phyloP scores from a whole-genome alignment of 2,329 filamentous ascomycete genomes.

The Drechslerella stenobrocha region DNA sequence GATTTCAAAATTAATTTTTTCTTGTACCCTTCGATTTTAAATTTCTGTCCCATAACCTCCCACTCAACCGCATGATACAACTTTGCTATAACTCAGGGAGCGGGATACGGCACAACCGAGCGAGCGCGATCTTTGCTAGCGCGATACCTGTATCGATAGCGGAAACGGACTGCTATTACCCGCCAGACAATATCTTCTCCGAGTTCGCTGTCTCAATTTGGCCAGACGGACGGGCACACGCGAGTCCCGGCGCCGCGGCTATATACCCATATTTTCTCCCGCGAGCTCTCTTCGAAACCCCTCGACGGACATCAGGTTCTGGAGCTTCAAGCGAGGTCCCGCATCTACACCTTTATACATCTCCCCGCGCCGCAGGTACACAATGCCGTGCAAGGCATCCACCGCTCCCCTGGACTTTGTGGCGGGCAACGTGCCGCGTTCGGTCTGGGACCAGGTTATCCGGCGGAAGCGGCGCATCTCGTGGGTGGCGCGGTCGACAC shows the following conservation, averaged over 20 bases:
- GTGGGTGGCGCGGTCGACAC: conserved; percentile 4
- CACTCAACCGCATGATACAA: background rate
- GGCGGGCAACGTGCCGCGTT: conserved; percentile 11
- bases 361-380: background rate
- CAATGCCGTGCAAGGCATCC: conserved; percentile 32
- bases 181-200: conserved; percentile 1
- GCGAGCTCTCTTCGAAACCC: no score
- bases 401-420: conserved; percentile 19
- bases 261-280: background rate
- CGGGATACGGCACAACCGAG: conserved; percentile 6
- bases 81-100: conserved; percentile 5
- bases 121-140: background rate
- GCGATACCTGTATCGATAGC: conserved; percentile 3
- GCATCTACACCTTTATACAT: background rate
- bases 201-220: background rate
- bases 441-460: conserved; percentile 31
- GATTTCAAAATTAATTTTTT: no score
- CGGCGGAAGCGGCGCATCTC: conserved; percentile 22
- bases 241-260: background rate
- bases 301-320: background rate
- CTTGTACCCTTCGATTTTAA: no score
- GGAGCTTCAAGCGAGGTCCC: background rate
- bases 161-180: conserved; percentile 1
- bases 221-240: background rate
- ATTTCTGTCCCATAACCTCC: no score